phyloP scores from a whole-genome alignment of 2,329 filamentous ascomycete species.

The Claviceps cyperi region DNA sequence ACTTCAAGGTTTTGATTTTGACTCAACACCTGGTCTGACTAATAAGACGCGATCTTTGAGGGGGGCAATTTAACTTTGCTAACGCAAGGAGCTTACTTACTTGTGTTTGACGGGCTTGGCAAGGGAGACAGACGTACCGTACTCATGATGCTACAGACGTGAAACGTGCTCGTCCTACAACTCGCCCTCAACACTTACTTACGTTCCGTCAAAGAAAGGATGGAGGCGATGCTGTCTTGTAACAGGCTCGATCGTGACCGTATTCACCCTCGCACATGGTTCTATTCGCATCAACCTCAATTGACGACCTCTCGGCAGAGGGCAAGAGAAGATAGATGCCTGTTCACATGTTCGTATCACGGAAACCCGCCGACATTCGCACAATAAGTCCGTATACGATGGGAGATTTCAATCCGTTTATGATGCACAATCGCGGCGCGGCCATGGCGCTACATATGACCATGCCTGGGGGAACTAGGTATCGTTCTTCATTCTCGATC shows the following conservation, averaged over 20 bases:
- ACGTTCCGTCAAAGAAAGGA: too few species aligned
- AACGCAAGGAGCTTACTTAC: too few species aligned
- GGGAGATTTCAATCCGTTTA: neutral
- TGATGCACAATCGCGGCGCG: neutral
- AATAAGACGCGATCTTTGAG: too few species aligned
- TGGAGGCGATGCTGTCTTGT: too few species aligned
- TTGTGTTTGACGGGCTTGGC: too few species aligned
- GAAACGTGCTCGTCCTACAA: too few species aligned
- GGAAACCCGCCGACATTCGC: neutral
- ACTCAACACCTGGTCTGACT: neutral
- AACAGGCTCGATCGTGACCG: too few species aligned
- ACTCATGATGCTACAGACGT: too few species aligned
- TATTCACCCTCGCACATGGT: neutral
- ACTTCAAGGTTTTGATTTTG: neutral
- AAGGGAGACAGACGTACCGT: too few species aligned
- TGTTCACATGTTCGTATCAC: constrained; percentile 1
- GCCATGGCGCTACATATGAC: neutral
- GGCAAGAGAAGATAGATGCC: neutral
- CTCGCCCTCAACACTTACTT: too few species aligned
- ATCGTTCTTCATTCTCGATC: constrained; percentile 1
- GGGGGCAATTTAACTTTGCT: too few species aligned
- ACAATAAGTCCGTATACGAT: neutral
- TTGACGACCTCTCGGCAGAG: neutral
- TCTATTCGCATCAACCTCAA: neutral
- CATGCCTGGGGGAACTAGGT: neutral